Evolutionary conservation across 2,329 filamentous ascomycete genomes (phyloP).

Genomic region (Pleoardoris graminearum): DNA sequence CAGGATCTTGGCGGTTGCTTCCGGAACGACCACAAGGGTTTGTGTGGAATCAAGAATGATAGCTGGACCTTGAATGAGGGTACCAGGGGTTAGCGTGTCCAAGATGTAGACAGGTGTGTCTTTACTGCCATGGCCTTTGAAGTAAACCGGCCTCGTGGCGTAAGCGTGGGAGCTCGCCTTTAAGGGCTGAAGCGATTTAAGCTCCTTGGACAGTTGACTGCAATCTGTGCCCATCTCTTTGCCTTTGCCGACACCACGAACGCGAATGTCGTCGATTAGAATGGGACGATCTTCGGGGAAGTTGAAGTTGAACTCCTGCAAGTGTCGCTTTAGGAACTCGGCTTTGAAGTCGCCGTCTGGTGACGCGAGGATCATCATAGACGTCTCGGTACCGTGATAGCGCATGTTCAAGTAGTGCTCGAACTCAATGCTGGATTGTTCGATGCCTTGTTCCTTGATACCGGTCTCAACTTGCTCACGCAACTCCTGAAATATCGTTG

Average conservation of each 20-base stretch:
- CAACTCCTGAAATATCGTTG: not conserved
- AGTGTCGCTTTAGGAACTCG: conserved; percentile 44
- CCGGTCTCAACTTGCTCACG: conserved; percentile 56
- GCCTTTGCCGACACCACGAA: conserved; percentile 39
- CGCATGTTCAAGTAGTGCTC: conserved; percentile 51
- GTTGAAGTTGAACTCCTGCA: conserved; percentile 50
- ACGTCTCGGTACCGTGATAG: conserved; percentile 51
- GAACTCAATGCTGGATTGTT: conserved; percentile 40
- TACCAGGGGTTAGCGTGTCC: conserved; percentile 19
- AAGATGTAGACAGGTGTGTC: conserved; percentile 30
- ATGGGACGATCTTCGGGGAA: conserved; percentile 43
- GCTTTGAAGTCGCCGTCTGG: conserved; percentile 39
- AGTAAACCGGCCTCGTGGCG: conserved; percentile 23
- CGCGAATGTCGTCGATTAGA: conserved; percentile 50
- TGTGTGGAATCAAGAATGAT: conserved; percentile 50
- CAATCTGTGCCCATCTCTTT: not conserved
- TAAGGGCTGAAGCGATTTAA: conserved; percentile 19
- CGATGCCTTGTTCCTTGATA: conserved; percentile 70
- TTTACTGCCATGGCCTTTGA: conserved; percentile 22
- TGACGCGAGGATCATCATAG: conserved; percentile 47
- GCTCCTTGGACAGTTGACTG: conserved; percentile 11
- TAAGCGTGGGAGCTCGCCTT: not conserved
- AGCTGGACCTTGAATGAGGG: conserved; percentile 32
- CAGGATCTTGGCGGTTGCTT: conserved; percentile 43
- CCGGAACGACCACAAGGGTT: conserved; percentile 50